Evolutionary conservation across 2,329 filamentous ascomycete species (phyloP).

Genomic region (Didymella glomerata): DNA sequence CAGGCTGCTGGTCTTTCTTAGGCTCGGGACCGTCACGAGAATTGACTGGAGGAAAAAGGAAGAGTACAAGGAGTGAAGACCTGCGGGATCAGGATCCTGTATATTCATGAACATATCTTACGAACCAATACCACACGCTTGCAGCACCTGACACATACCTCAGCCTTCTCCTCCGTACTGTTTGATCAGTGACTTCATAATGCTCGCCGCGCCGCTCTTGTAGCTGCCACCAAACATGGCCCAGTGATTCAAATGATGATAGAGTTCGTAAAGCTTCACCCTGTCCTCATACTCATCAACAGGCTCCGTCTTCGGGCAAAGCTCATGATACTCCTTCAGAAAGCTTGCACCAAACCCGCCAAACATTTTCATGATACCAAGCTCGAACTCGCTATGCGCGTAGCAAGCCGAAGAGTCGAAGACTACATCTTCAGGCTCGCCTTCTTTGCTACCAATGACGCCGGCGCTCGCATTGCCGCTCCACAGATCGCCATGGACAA

Average conservation of each 20-base stretch:
- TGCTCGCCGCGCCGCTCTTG: conserved; percentile 75
- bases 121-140: conserved; percentile 10
- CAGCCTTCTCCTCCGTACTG: conserved; percentile 67
- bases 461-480: conserved; percentile 80
- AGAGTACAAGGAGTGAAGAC: conserved; percentile 1
- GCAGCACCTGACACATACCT: conserved; percentile 4
- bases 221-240: conserved; percentile 86
- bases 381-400: conserved; percentile 86
- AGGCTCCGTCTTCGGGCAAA: conserved; percentile 83
- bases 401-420: conserved; percentile 85
- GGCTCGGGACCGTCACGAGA: not conserved
- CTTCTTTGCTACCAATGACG: conserved; percentile 61
- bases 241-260: conserved; percentile 91
- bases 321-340: conserved; percentile 76
- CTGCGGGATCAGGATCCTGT: conserved; percentile 4
- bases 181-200: conserved; percentile 76
- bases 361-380: conserved; percentile 97
- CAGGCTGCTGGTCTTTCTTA: conserved; percentile 34
- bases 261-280: conserved; percentile 82
- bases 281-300: conserved; percentile 85
- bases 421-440: conserved; percentile 79
- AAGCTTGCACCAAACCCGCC: conserved; percentile 80
- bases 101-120: conserved; percentile 20
- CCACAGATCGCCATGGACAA: conserved; percentile 95
- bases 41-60: not conserved